Evolutionary conservation across 2,329 filamentous ascomycete species (phyloP), one percentile per base, ranked within the genome.

Genomic region (Epichloe gansuensis): DNA sequence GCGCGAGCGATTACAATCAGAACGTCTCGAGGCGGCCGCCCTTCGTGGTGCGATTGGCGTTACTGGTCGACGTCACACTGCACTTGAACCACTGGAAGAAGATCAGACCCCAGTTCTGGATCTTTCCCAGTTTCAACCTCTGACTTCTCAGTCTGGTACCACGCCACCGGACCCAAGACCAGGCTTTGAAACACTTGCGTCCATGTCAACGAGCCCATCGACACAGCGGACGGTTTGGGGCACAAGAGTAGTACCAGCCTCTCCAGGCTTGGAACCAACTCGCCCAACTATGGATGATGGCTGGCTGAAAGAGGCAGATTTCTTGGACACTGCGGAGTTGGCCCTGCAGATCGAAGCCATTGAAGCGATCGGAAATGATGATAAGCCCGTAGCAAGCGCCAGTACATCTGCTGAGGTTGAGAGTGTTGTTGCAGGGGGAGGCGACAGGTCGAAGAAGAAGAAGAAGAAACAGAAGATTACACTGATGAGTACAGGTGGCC

Each of bases 211-310:
- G 1, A 94, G 87, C 56, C 89, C 90, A 0, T 83, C 81, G 6
- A 80, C 81, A 0, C 74, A 79, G 41, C 82, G 82, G 55, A 97
- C 91, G 0, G 88, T 97, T 0, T 97, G 91, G 91, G 91, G 91
- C n/a, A 97, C 91, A 0, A 75, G 79, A 3, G 81, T 78, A 0
- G 71, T 95, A 3, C 71, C 81, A 0, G 70, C 70, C 1, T 82
- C 80, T 3, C 80, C 82, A 2, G 75, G 78, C 11, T 60, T 81
- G 31, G 67, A 67, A 31, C 64, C 74, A 3, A 55, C 68, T 1
- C 53, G 50, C n/a, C 11, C 60, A 65, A 54, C 55, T 4, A 52
- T 50, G 9, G 81, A 89, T 55, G 90, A 96, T 64, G 91, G 90
- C 0, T 96, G 90, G 90, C 71, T 91, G 15, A 83, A 87, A 59